Percentiles rank a stretch among this genome's conserved stretches.
Evolutionary conservation across 495 filamentous ascomycete species (phyloP).

Genomic region (Neurospora terricola): DNA sequence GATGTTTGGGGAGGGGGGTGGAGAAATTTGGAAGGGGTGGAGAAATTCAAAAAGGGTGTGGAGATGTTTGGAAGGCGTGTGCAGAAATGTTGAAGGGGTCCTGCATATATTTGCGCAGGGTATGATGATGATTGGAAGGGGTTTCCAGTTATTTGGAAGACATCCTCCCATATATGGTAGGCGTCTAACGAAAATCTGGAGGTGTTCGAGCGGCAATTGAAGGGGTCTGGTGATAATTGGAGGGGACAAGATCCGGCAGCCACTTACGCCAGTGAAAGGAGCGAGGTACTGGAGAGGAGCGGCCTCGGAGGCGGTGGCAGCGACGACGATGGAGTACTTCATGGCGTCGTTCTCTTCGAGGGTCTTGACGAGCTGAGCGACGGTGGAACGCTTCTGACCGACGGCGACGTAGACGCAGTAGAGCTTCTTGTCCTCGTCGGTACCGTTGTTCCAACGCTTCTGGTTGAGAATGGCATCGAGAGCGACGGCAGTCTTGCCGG

Average conservation of each 20-base stretch:
- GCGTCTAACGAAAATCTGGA: background rate
- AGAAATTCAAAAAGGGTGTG: background rate
- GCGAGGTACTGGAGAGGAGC: slow-evolving; percentile 88
- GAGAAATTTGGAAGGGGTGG: background rate
- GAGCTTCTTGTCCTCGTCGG: slow-evolving; percentile 92
- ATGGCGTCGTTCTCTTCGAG: slow-evolving; percentile 99
- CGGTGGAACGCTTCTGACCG: slow-evolving; percentile 98
- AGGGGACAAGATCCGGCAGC: background rate
- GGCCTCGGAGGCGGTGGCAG: slow-evolving; percentile 97
- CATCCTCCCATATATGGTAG: background rate
- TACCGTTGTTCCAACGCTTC: slow-evolving; percentile 88
- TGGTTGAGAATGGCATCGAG: slow-evolving; percentile 99
- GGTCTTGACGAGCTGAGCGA: slow-evolving; percentile 98
- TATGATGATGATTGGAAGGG: background rate
- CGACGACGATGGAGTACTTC: slow-evolving; percentile 95
- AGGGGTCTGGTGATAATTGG: background rate
- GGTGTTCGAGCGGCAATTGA: background rate
- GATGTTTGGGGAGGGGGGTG: background rate
- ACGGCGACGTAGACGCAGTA: slow-evolving; percentile 99
- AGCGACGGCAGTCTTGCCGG: slow-evolving; percentile 98
- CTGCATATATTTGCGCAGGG: background rate
- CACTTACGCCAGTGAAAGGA: slow-evolving; percentile 61
- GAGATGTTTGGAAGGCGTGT: background rate
- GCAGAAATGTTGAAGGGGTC: background rate
- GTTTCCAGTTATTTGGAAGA: background rate